Evolutionary conservation across 495 filamentous ascomycete genomes (phyloP).

Genomic region (Penicillium simplicissimum): DNA sequence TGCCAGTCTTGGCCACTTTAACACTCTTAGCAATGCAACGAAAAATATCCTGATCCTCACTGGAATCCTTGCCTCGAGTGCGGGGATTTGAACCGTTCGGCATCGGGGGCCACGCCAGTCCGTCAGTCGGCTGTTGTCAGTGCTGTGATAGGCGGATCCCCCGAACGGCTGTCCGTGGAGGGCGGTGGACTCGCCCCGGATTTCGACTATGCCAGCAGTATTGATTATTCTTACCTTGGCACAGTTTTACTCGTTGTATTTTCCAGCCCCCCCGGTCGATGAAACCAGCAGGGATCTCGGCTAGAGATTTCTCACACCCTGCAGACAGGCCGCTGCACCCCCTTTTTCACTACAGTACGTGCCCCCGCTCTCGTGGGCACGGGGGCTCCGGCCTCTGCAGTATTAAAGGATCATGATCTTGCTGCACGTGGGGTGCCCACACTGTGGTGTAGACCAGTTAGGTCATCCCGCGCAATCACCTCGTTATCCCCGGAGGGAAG

Average conservation of each 20-base stretch:
- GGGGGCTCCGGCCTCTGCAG: neutral
- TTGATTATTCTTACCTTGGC: neutral
- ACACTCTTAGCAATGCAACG: neutral
- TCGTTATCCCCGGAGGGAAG: neutral
- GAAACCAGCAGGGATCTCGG: neutral
- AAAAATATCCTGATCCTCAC: too few species aligned
- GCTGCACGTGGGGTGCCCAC: neutral
- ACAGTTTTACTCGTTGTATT: neutral
- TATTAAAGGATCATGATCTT: constrained; percentile 6
- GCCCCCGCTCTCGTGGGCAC: neutral
- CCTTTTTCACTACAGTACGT: neutral
- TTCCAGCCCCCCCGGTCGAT: constrained; percentile 1
- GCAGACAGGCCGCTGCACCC: neutral
- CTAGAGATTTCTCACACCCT: neutral
- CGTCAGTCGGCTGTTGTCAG: neutral
- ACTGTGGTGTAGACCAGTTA: neutral
- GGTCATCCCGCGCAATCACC: neutral
- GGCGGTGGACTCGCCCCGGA: constrained; percentile 1
- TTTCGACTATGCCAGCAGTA: neutral
- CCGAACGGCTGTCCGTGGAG: neutral
- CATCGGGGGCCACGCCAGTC: constrained; percentile 1
- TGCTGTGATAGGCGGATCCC: constrained; percentile 16
- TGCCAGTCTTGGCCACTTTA: neutral
- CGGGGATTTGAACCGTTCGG: constrained; percentile 13
- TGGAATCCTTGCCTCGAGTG: neutral